Conservation (phyloP, 768 basidiomycete species). For the Neoboletus subvelutipes region DNA sequence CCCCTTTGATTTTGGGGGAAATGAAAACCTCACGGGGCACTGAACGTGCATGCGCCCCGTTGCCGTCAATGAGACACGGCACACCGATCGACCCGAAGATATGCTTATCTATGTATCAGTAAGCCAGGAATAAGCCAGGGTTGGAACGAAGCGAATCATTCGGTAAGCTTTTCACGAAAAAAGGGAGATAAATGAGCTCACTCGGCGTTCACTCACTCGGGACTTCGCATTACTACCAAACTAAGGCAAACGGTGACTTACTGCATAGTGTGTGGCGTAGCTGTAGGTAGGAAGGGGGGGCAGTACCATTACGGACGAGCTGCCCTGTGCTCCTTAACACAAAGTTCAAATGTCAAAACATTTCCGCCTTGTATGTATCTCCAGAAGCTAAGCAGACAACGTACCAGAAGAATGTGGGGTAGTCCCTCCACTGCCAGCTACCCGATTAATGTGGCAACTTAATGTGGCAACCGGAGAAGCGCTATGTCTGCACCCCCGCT, state of each 20-base stretch:
- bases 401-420: neutral
- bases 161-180: neutral
- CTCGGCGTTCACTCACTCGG: neutral
- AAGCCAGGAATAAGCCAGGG: neutral
- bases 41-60: neutral
- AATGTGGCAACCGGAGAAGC: neutral
- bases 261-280: neutral
- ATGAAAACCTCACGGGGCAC: slow-evolving; percentile 5
- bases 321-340: neutral
- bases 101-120: neutral
- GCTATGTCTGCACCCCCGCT: neutral
- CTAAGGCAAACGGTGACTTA: neutral
- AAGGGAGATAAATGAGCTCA: neutral
- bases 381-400: neutral
- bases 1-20: slow-evolving; percentile 1
- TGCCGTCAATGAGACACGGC: neutral
- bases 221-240: neutral
- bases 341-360: neutral
- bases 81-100: neutral
- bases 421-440: neutral
- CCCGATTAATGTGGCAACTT: neutral
- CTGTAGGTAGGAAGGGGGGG: neutral
- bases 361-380: neutral
- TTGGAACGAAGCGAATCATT: neutral
- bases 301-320: neutral